Evolutionary conservation across 2,329 filamentous ascomycete genomes (phyloP).

Genomic region (Sarocladium brachiariae): DNA sequence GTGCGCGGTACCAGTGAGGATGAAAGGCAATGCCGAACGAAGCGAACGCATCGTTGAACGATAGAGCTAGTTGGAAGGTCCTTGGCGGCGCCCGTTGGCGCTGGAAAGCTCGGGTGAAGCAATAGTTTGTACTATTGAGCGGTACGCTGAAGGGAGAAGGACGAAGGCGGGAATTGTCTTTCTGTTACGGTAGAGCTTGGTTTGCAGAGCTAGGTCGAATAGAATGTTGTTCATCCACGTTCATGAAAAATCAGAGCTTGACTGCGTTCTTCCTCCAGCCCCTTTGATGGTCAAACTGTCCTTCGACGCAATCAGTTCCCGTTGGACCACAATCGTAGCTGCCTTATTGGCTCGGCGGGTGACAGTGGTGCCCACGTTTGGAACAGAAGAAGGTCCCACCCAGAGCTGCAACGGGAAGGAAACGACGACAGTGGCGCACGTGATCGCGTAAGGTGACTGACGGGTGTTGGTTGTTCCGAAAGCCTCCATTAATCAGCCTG

Average conservation of each 20-base stretch:
- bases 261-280: no score
- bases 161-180: no score
- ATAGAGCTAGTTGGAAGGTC: no score
- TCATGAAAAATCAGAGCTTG: no score
- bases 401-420: background rate
- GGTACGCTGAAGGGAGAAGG: no score
- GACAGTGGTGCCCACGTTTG: background rate
- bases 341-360: background rate
- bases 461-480: no score
- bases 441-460: no score
- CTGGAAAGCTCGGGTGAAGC: constrained; percentile 4
- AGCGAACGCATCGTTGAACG: constrained; percentile 21
- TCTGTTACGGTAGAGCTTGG: no score
- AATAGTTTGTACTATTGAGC: background rate
- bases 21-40: constrained; percentile 24
- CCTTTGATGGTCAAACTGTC: constrained; percentile 2
- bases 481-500: no score
- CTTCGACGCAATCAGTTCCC: background rate
- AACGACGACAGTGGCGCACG: background rate
- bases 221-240: no score
- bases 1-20: constrained; percentile 26
- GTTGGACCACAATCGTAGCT: constrained; percentile 4
- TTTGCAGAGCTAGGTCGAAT: background rate
- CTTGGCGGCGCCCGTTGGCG: constrained; percentile 1
- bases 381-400: constrained; percentile 6